phyloP scores from a whole-genome alignment of 345 rosid genomes.

The Geranium brycei region DNA sequence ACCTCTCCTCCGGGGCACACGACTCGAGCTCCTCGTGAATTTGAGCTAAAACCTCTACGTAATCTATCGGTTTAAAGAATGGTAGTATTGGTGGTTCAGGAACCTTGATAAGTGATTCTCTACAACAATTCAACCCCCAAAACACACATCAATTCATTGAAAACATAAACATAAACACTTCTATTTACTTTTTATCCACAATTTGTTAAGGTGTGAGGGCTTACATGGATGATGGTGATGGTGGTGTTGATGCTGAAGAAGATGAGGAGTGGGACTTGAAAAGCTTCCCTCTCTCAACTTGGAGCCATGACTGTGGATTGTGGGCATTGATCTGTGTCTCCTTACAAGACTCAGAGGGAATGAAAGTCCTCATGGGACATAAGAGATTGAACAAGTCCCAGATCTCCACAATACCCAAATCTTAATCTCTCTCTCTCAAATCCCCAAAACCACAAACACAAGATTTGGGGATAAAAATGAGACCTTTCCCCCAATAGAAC shows the following conservation, averaged over 20 bases:
- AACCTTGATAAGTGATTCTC: conserved; percentile 93
- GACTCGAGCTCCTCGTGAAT: conserved; percentile 94
- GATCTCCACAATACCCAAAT: conserved; percentile 86
- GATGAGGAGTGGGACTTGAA: conserved; percentile 36
- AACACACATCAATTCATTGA: not conserved
- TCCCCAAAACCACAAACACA: conserved; percentile 7
- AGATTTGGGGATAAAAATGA: not conserved
- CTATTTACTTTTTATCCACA: too few relatives aligned
- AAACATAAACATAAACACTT: not conserved
- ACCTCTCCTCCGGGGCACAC: conserved; percentile 49
- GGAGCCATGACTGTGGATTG: conserved; percentile 99
- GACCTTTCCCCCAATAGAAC: conserved; percentile 9
- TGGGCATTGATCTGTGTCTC: conserved; percentile 64
- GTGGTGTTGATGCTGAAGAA: conserved; percentile 7
- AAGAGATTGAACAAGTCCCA: conserved; percentile 76
- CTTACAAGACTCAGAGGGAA: conserved; percentile 75
- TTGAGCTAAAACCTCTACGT: conserved; percentile 90
- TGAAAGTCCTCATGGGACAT: conserved; percentile 84
- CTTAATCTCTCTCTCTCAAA: conserved; percentile 17
- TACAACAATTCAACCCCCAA: conserved; percentile 21
- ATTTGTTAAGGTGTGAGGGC: conserved; percentile 9
- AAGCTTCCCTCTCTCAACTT: conserved; percentile 92
- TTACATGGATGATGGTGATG: conserved; percentile 49
- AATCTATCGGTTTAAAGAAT: conserved; percentile 69
- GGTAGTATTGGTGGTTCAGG: conserved; percentile 72